Evolutionary conservation across 768 basidiomycete genomes (phyloP).

Genomic region (Suillus subaureus): DNA sequence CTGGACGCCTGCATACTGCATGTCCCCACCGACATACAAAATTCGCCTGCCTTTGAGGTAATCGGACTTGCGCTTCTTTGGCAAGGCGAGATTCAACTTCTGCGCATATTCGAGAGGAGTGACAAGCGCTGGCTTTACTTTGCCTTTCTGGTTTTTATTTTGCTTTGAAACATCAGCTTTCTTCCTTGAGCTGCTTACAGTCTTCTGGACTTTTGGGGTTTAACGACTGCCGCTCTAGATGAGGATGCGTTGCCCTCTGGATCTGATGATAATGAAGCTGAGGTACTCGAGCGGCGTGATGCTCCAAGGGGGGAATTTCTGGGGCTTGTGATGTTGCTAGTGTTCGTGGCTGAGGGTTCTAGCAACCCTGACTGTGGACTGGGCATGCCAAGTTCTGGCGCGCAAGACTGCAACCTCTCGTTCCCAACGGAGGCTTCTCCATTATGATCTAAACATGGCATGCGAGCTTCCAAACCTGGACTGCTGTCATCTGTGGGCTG

Average conservation of each 20-base stretch:
- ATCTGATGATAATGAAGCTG: slow-evolving; percentile 3
- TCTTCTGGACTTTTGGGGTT: slow-evolving; percentile 20
- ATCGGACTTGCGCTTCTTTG: slow-evolving; percentile 21
- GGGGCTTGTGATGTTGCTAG: slow-evolving; percentile 27
- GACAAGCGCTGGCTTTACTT: slow-evolving; percentile 43
- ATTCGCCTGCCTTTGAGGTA: slow-evolving; percentile 58
- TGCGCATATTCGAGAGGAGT: slow-evolving; percentile 58
- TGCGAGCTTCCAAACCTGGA: too few species aligned
- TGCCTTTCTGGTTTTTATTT: slow-evolving; percentile 32
- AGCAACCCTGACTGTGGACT: neutral
- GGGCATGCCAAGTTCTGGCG: neutral
- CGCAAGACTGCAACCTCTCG: neutral
- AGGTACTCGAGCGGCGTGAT: neutral
- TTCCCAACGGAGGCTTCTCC: neutral
- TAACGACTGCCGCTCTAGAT: neutral
- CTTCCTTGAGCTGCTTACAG: slow-evolving; percentile 24
- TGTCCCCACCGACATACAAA: slow-evolving; percentile 62
- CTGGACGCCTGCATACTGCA: slow-evolving; percentile 47
- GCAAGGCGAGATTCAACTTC: slow-evolving; percentile 33
- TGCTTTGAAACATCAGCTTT: slow-evolving; percentile 9
- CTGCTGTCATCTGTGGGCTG: neutral
- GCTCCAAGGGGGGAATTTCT: slow-evolving; percentile 4
- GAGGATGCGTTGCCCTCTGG: slow-evolving; percentile 2
- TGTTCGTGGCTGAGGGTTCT: slow-evolving; percentile 1
- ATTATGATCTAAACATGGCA: neutral